phyloP scores from a whole-genome alignment of 768 basidiomycete species.

The Lenzites betulinus region DNA sequence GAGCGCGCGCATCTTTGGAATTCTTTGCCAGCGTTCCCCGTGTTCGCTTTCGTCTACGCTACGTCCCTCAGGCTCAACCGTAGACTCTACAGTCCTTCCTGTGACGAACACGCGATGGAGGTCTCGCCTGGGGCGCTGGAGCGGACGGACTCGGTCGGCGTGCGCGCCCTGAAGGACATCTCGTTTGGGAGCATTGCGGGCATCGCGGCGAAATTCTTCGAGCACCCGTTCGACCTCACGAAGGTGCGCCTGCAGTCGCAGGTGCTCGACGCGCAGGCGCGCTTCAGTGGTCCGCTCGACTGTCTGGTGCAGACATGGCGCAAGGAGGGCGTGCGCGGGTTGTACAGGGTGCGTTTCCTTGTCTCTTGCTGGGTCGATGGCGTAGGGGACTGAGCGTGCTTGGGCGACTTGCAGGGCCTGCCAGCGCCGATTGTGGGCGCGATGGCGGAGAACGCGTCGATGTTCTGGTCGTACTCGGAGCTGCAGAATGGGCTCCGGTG shows the following conservation, averaged over 20 bases:
- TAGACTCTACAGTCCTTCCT: too few species aligned
- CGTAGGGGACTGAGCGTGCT: neutral
- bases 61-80: too few species aligned
- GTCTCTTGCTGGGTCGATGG: neutral
- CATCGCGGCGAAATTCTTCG: conserved; percentile 84
- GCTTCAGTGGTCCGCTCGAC: conserved; percentile 86
- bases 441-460: conserved; percentile 86
- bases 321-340: conserved; percentile 79
- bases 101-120: neutral
- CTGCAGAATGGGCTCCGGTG: conserved; percentile 62
- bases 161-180: conserved; percentile 29
- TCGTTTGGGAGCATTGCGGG: conserved; percentile 57
- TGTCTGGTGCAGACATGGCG: conserved; percentile 81
- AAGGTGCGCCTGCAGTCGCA: conserved; percentile 95
- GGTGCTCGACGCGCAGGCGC: conserved; percentile 66
- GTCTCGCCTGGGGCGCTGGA: conserved; percentile 18
- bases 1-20: too few species aligned
- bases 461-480: conserved; percentile 87
- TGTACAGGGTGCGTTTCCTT: conserved; percentile 73
- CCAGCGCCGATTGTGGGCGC: conserved; percentile 91
- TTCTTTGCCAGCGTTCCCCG: too few species aligned
- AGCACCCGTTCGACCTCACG: conserved; percentile 94
- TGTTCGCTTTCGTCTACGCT: too few species aligned
- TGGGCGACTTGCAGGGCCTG: conserved; percentile 54
- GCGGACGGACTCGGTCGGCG: conserved; percentile 20